Percentiles rank a stretch among this genome's conserved stretches.
These are phyloP conservation scores for Ophiosphaerella herpotricha DNA, from an alignment of 2,329 filamentous ascomycete species.

Conservation along the genomic window DNA sequence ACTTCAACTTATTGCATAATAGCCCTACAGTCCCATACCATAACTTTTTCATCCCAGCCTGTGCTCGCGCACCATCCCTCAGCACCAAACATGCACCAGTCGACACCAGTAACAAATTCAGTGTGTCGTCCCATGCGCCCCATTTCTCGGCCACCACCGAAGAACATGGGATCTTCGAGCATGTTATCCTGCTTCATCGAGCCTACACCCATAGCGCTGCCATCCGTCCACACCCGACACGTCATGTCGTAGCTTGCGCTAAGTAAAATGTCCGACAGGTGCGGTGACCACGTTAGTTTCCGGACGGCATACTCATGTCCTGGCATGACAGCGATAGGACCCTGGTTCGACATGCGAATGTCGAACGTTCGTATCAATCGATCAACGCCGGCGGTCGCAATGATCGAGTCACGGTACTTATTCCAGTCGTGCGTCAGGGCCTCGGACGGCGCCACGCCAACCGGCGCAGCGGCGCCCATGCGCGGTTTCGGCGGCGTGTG, in stretches of 20 bases:
- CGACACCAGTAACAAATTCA: constrained; percentile 93
- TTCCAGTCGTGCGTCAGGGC: constrained; percentile 98
- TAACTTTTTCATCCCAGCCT: constrained; percentile 89
- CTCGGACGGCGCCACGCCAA: constrained; percentile 69
- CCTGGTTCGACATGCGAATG: constrained; percentile 73
- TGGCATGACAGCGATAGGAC: constrained; percentile 73
- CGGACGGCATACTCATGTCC: constrained; percentile 93
- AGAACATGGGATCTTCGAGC: constrained; percentile 44
- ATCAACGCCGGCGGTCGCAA: constrained; percentile 91
- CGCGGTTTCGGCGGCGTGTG: constrained; percentile 67
- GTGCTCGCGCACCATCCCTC: constrained; percentile 95
- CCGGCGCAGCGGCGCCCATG: constrained; percentile 47
- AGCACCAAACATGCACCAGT: constrained; percentile 96
- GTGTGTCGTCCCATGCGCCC: constrained; percentile 91
- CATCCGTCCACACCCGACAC: constrained; percentile 90
- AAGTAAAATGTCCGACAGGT: constrained; percentile 84
- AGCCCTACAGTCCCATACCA: constrained; percentile 87
- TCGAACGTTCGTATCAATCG: constrained; percentile 87
- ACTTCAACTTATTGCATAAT: constrained; percentile 54
- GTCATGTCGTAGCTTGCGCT: constrained; percentile 98
- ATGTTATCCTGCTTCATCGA: constrained; percentile 38
- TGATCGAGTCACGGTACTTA: constrained; percentile 84
- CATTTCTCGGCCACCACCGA: constrained; percentile 68
- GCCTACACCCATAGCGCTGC: constrained; percentile 56
- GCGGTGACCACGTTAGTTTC: constrained; percentile 87